Evolutionary conservation across 2,329 filamentous ascomycete species (phyloP).

Genomic region (Xylaria sp.): DNA sequence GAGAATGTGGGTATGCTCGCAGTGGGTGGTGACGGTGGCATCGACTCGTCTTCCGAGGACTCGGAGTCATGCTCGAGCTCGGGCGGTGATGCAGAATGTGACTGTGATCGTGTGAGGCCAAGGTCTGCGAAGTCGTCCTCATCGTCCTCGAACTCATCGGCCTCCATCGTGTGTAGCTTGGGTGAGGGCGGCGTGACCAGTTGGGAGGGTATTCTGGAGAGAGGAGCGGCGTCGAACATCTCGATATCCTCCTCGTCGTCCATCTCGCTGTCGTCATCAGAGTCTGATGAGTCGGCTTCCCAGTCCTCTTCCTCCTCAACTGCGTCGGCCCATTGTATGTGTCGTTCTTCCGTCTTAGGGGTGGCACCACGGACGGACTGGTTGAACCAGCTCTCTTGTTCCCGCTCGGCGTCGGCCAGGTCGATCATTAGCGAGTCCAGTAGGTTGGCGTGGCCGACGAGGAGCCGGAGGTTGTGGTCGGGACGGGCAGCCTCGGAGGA

Average conservation of each 20-base stretch:
- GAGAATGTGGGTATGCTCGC: conserved; percentile 69
- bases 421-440: conserved; percentile 94
- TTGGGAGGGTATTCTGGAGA: conserved; percentile 59
- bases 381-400: conserved; percentile 99
- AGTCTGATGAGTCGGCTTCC: conserved; percentile 71
- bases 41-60: conserved; percentile 76
- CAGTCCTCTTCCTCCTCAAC: conserved; percentile 75
- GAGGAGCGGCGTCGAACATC: conserved; percentile 61
- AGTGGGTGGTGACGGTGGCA: conserved; percentile 76
- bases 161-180: conserved; percentile 52
- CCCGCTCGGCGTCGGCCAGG: conserved; percentile 91
- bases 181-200: conserved; percentile 45
- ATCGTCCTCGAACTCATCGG: conserved; percentile 57
- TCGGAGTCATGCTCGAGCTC: conserved; percentile 77
- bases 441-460: conserved; percentile 98
- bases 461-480: conserved; percentile 93
- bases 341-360: conserved; percentile 69
- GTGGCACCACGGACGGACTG: conserved; percentile 84
- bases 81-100: conserved; percentile 73
- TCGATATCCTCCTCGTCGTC: conserved; percentile 68
- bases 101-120: conserved; percentile 74
- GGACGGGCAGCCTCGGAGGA: conserved; percentile 87
- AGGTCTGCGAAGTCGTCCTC: conserved; percentile 71
- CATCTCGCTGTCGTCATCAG: conserved; percentile 62
- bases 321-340: conserved; percentile 88